phyloP scores from a whole-genome alignment of 2,329 filamentous ascomycete genomes.

The Calonectria hongkongensis region DNA sequence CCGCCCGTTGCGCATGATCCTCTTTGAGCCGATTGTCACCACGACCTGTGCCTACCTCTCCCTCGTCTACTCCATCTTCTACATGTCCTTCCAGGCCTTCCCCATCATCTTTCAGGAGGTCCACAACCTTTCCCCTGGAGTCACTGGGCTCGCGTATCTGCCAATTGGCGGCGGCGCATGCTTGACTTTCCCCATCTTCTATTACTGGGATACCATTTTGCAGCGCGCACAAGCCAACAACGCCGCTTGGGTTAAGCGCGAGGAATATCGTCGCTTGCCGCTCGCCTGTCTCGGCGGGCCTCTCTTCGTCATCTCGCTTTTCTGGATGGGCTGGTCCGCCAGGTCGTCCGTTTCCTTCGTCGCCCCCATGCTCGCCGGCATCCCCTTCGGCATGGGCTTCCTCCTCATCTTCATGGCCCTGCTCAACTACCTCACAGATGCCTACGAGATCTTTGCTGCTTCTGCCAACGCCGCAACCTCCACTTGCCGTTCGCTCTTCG shows the following conservation, averaged over 20 bases:
- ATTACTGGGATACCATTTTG: conserved; percentile 78
- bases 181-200: conserved; percentile 76
- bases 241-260: conserved; percentile 75
- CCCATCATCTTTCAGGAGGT: conserved; percentile 79
- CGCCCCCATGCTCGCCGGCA: conserved; percentile 75
- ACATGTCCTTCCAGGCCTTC: conserved; percentile 86
- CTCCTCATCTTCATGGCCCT: conserved; percentile 78
- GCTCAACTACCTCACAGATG: conserved; percentile 79
- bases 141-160: conserved; percentile 80
- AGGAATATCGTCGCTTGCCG: conserved; percentile 82
- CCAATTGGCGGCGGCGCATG: conserved; percentile 79
- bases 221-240: conserved; percentile 68
- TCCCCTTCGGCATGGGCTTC: conserved; percentile 78
- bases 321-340: conserved; percentile 79
- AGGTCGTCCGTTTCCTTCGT: conserved; percentile 68
- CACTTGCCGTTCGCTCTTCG: conserved; percentile 94
- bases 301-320: conserved; percentile 73
- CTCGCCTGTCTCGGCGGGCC: conserved; percentile 83
- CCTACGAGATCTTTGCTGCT: conserved; percentile 80
- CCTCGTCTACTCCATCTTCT: conserved; percentile 79
- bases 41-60: conserved; percentile 83
- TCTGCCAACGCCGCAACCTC: conserved; percentile 90
- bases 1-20: conserved; percentile 82
- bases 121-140: conserved; percentile 78
- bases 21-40: conserved; percentile 83